A percentile compares a stretch with the other conserved stretches of the same genome.
Conservation (phyloP, 1,139 yeast species). For the Blastobotrys indianensis region DNA sequence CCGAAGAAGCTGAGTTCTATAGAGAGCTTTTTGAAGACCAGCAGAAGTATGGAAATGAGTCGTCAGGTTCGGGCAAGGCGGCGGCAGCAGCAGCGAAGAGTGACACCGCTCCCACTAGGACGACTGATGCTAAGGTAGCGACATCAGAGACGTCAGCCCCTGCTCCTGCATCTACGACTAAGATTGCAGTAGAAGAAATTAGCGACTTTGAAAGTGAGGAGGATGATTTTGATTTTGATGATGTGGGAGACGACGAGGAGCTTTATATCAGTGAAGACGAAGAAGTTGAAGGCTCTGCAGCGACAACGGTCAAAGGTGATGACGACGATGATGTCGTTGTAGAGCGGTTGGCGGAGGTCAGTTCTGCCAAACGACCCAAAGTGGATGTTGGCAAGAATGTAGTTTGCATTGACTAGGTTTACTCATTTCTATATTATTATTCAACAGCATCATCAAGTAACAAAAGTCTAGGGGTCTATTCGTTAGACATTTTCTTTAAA, state of each 20-base stretch:
- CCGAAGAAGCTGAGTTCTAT: constrained; percentile 11
- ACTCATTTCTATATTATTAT: too few relatives aligned
- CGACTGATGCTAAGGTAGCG: neutral
- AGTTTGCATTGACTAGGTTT: too few relatives aligned
- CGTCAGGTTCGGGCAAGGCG: too few relatives aligned
- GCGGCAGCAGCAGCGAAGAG: neutral
- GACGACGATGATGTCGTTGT: too few relatives aligned
- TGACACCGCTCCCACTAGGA: neutral
- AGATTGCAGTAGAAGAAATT: neutral
- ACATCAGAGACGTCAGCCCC: constrained; percentile 4
- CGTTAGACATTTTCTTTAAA: too few relatives aligned
- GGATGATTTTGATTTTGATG: constrained; percentile 2
- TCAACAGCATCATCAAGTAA: too few relatives aligned
- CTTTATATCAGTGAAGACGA: neutral
- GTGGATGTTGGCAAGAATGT: too few relatives aligned
- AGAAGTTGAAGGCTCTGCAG: neutral
- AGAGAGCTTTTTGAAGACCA: constrained; percentile 4
- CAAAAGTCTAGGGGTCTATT: too few relatives aligned
- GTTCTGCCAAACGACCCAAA: too few relatives aligned
- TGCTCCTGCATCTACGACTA: constrained; percentile 4
- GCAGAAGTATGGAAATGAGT: neutral
- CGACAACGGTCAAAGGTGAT: too few relatives aligned
- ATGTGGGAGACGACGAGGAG: constrained; percentile 1
- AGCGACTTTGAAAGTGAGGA: constrained; percentile 6
- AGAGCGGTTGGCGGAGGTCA: too few relatives aligned